Evolutionary conservation across 202 grass and related monocot species (phyloP).

Genomic region (Cymbopogon flexuosus): DNA sequence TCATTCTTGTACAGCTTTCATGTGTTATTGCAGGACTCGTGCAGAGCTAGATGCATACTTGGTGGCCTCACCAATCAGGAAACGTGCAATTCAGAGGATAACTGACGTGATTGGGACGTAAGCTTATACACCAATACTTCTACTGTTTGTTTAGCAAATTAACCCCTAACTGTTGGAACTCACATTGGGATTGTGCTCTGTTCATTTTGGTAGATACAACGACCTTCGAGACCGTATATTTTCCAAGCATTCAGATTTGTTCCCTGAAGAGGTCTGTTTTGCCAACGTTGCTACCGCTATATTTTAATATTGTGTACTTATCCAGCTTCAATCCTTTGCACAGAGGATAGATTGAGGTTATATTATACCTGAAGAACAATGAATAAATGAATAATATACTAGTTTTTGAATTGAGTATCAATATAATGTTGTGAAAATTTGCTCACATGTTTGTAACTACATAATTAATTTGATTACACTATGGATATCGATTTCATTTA

Average conservation of each 20-base stretch:
- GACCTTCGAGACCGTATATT: slow-evolving; percentile 83
- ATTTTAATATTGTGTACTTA: slow-evolving; percentile 6
- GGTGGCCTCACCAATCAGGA: slow-evolving; percentile 76
- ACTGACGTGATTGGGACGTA: slow-evolving; percentile 87
- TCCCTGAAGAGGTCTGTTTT: slow-evolving; percentile 71
- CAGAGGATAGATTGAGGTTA: neutral
- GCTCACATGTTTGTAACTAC: neutral
- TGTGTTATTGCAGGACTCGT: slow-evolving; percentile 73
- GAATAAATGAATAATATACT: neutral
- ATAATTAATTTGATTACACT: neutral
- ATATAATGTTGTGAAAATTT: neutral
- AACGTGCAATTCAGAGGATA: slow-evolving; percentile 86
- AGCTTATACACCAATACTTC: slow-evolving; percentile 16
- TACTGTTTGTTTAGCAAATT: neutral
- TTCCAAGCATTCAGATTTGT: slow-evolving; percentile 79
- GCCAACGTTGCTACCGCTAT: neutral
- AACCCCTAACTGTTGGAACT: neutral
- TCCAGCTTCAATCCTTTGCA: neutral
- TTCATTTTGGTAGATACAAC: slow-evolving; percentile 60
- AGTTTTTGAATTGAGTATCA: neutral
- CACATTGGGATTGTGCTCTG: slow-evolving; percentile 12
- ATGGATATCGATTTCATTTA: slow-evolving; percentile 11
- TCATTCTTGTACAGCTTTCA: slow-evolving; percentile 61
- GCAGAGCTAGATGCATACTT: slow-evolving; percentile 78
- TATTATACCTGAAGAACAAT: neutral